Evolutionary conservation across 345 rosid genomes (phyloP), one percentile per base, ranked within the genome.

Genomic region (Camelina sativa): DNA sequence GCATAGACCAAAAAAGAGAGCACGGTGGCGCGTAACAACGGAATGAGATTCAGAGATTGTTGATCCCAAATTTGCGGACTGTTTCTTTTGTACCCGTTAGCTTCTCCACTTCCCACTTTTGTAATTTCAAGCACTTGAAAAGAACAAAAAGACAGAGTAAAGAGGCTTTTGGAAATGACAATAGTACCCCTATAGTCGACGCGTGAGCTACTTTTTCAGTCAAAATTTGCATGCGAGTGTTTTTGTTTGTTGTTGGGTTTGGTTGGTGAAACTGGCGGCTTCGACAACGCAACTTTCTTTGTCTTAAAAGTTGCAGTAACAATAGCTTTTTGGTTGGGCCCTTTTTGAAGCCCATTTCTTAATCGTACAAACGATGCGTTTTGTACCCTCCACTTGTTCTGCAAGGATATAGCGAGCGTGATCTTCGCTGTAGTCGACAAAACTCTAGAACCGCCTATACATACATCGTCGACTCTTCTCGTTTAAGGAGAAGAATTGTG

Each of bases 181-280:
- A 55, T 34, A 20, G 0, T 55, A 57, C 71, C 69, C 69, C 11
- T 19, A 2, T 2, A 5, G 54, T 28, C 54, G 50, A 51, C 76
- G 11, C 22, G 37, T 13, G 15, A 23, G 28, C 6, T 51, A 50
- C 37, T 28, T 30, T 62, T 17, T 6, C 43, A 32, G 77, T 73
- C 77, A 55, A 37, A 55, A 44, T 16, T 46, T 64, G 50, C 38
- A 11, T 47, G 1, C 64, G 20, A 30, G 12, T 7, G 37, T 34
- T 34, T 8, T 32, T 28, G 37, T 34, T 34, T 8, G 6, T 28
- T 43, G 28, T 47, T 12, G 43, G 64, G 40, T 57, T 17, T 51
- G 69, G 76, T 72, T 52, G 76, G 69, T 72, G 69, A 47, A 52
- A 17, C 20, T 52, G 35, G 60, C 71, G 54, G 68, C 35, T 44